Conservation (phyloP, 2,329 filamentous ascomycete genomes). For the Aureobasidium namibiae region DNA sequence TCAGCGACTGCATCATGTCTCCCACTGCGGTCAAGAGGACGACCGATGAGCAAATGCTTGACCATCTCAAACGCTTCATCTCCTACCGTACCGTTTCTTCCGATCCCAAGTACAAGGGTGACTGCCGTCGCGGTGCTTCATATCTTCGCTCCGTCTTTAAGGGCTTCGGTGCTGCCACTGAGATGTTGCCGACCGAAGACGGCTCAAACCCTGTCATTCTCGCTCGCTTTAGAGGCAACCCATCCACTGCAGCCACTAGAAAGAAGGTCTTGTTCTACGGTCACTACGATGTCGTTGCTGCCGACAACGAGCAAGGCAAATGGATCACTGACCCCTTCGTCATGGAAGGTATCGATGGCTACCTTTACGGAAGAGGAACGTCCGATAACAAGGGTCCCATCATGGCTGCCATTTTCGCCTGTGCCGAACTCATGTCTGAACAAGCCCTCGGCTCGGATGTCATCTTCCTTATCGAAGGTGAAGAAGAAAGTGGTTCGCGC, state of each 20-base stretch:
- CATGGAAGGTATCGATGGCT: slow-evolving; percentile 83
- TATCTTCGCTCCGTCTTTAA: slow-evolving; percentile 88
- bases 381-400: slow-evolving; percentile 97
- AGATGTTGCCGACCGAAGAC: slow-evolving; percentile 77
- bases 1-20: slow-evolving; percentile 48
- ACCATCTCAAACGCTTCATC: slow-evolving; percentile 71
- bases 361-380: slow-evolving; percentile 89
- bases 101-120: slow-evolving; percentile 74
- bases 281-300: slow-evolving; percentile 93
- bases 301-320: slow-evolving; percentile 70
- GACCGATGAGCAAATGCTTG: slow-evolving; percentile 55
- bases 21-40: slow-evolving; percentile 40
- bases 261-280: slow-evolving; percentile 95
- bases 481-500: slow-evolving; percentile 89
- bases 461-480: slow-evolving; percentile 89
- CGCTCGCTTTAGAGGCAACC: slow-evolving; percentile 76
- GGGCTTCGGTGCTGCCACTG: slow-evolving; percentile 78
- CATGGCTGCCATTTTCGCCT: slow-evolving; percentile 86
- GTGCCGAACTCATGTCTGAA: slow-evolving; percentile 79
- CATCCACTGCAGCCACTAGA: slow-evolving; percentile 53
- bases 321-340: slow-evolving; percentile 86
- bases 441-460: slow-evolving; percentile 80
- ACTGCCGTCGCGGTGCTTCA: slow-evolving; percentile 86
- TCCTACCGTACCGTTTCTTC: slow-evolving; percentile 89
- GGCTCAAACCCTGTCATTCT: slow-evolving; percentile 85